Evolutionary conservation across 495 filamentous ascomycete genomes (phyloP).

Genomic region (Lasiosphaeris hirsuta): DNA sequence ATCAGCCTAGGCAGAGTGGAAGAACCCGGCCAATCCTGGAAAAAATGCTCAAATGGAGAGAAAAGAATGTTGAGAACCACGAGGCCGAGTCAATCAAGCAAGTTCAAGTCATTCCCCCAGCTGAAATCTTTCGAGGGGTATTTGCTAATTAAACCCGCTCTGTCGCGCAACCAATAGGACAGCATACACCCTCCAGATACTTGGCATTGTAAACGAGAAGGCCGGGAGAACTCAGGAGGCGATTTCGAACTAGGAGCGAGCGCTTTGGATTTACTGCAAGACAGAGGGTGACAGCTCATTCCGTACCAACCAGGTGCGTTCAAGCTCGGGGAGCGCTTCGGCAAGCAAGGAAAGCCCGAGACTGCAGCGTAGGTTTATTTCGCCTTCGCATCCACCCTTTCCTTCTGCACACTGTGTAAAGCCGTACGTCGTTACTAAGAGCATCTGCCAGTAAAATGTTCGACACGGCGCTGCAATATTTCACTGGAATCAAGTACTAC

Average conservation of each 20-base stretch:
- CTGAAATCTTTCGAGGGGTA: no score
- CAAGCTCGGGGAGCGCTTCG: constrained; percentile 2
- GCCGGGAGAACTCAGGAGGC: not conserved
- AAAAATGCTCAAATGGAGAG: not conserved
- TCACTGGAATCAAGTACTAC: not conserved
- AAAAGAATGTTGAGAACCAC: not conserved
- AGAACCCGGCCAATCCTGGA: not conserved
- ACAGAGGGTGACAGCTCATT: constrained; percentile 1
- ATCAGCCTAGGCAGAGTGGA: not conserved
- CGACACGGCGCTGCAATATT: not conserved
- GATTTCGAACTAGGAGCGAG: not conserved
- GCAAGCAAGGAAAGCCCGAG: not conserved
- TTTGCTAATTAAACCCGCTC: no score
- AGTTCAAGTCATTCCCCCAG: no score
- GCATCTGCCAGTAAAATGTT: not conserved
- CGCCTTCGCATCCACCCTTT: no score
- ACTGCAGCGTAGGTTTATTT: not conserved
- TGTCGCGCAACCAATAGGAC: no score
- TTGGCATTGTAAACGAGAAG: not conserved
- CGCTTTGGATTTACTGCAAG: not conserved
- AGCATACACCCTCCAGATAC: not conserved
- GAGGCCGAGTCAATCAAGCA: no score
- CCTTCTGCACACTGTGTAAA: no score
- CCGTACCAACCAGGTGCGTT: constrained; percentile 2
- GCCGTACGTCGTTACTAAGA: no score